Percentiles rank a stretch among this genome's conserved stretches.
Evolutionary conservation across 352 stramenopile genomes (phyloP).

Genomic region (Peronospora farinosa): DNA sequence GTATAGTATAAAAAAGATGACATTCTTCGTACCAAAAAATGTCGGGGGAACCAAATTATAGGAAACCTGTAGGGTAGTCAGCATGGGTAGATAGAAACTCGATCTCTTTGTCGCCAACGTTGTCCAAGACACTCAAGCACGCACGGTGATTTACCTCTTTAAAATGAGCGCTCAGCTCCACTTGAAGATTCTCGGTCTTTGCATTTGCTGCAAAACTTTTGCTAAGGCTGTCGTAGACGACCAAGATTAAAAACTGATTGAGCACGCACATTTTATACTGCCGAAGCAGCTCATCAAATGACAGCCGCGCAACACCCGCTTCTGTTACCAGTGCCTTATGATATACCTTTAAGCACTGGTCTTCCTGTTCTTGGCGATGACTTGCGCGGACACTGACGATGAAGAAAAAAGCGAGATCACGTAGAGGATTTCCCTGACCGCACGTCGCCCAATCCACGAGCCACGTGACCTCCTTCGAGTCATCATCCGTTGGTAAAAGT

Average conservation of each 20-base stretch:
- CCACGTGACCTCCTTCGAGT: slow-evolving; percentile 34
- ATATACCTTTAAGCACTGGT: slow-evolving; percentile 38
- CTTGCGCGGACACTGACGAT: slow-evolving; percentile 59
- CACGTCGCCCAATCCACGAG: slow-evolving; percentile 81
- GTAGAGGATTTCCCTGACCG: slow-evolving; percentile 64
- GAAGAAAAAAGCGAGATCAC: slow-evolving; percentile 79
- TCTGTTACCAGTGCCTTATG: slow-evolving; percentile 24
- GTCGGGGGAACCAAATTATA: slow-evolving; percentile 5
- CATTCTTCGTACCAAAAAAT: too few species aligned
- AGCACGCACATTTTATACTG: slow-evolving; percentile 64
- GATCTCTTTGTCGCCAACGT: slow-evolving; percentile 34
- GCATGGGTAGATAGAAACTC: slow-evolving; percentile 14
- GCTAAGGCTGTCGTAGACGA: slow-evolving; percentile 71
- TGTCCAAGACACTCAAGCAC: slow-evolving; percentile 59
- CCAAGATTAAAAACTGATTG: slow-evolving; percentile 81
- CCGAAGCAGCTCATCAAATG: slow-evolving; percentile 36
- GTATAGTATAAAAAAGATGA: neutral
- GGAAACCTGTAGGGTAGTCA: neutral
- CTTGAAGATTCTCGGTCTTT: slow-evolving; percentile 54
- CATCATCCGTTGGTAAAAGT: slow-evolving; percentile 35
- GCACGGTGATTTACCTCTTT: slow-evolving; percentile 60
- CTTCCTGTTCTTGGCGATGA: slow-evolving; percentile 42
- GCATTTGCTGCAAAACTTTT: slow-evolving; percentile 72
- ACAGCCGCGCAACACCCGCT: slow-evolving; percentile 16
- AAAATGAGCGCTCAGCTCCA: slow-evolving; percentile 60